A percentile compares a stretch with the other conserved stretches of the same genome.
Conservation (phyloP, 179 eudicot genomes). For the Nepenthes alata region DNA sequence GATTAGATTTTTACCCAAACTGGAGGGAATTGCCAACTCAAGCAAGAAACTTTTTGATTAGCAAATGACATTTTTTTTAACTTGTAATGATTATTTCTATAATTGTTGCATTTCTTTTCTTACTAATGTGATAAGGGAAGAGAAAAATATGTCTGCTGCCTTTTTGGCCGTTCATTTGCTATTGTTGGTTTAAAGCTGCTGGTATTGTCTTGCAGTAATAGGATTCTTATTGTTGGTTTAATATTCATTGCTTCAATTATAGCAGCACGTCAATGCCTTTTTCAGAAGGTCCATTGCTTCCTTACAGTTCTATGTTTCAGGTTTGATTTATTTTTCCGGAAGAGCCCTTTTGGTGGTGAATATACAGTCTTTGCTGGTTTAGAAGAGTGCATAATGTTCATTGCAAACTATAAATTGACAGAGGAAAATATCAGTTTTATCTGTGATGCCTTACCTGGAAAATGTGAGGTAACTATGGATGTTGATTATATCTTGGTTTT, state of each 20-base stretch:
- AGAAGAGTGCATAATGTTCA: constrained; percentile 84
- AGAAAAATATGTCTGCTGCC: no score
- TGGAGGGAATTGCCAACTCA: no score
- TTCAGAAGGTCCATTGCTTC: neutral
- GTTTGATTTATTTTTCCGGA: constrained; percentile 87
- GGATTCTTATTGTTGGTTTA: neutral
- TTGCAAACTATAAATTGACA: constrained; percentile 71
- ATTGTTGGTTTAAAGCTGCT: no score
- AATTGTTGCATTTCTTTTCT: no score
- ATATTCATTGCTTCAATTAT: neutral
- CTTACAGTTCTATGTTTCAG: constrained; percentile 28
- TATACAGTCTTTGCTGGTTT: constrained; percentile 91
- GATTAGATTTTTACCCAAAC: no score
- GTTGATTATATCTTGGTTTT: neutral
- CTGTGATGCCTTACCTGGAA: constrained; percentile 45
- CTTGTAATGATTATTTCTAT: no score
- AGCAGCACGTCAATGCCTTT: neutral
- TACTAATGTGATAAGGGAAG: no score
- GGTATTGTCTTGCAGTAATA: neutral
- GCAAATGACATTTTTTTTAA: no score
- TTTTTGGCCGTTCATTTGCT: no score
- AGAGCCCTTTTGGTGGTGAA: constrained; percentile 85
- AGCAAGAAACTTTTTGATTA: no score
- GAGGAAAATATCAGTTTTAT: constrained; percentile 65
- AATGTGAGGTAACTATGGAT: constrained; percentile 58